Evolutionary conservation across 2,329 filamentous ascomycete genomes (phyloP).

Genomic region (Achaetomium macrosporum): DNA sequence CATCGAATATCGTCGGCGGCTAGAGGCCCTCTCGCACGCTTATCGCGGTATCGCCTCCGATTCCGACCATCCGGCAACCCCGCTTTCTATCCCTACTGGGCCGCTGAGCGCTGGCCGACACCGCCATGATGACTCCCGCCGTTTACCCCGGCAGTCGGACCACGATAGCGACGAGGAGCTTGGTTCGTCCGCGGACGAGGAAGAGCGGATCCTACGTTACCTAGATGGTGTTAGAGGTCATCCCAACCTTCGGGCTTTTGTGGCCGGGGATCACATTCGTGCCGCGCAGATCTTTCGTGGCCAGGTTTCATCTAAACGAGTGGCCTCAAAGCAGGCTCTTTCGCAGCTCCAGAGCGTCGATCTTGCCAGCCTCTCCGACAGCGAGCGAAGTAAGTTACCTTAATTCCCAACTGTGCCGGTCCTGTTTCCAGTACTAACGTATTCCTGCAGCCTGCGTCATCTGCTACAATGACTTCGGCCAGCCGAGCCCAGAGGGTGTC

Average conservation of each 20-base stretch:
- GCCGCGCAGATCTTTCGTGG: conserved; percentile 44
- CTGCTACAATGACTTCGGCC: conserved; percentile 58
- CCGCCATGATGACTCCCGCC: neutral
- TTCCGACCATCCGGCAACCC: neutral
- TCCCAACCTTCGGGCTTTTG: conserved; percentile 3
- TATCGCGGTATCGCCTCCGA: neutral
- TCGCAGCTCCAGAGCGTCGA: conserved; percentile 42
- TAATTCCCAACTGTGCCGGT: neutral
- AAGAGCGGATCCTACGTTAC: conserved; percentile 20
- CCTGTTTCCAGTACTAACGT: conserved; percentile 11
- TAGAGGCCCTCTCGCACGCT: neutral
- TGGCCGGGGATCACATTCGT: conserved; percentile 34
- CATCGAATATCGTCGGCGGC: neutral
- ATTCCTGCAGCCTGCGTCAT: conserved; percentile 49
- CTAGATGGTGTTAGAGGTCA: conserved; percentile 13
- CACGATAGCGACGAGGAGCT: conserved; percentile 25
- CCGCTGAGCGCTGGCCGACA: neutral
- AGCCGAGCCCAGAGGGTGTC: conserved; percentile 51
- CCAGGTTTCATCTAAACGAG: conserved; percentile 37
- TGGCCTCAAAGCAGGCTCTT: conserved; percentile 44
- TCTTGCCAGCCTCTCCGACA: conserved; percentile 39
- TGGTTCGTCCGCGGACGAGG: conserved; percentile 17
- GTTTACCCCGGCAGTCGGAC: conserved; percentile 6
- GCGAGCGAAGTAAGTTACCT: conserved; percentile 41
- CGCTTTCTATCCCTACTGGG: neutral